Percentiles rank a stretch among this genome's conserved stretches.
phyloP scores from a whole-genome alignment of 1,284 basidiomycete species.

The Polyporus tsugae region DNA sequence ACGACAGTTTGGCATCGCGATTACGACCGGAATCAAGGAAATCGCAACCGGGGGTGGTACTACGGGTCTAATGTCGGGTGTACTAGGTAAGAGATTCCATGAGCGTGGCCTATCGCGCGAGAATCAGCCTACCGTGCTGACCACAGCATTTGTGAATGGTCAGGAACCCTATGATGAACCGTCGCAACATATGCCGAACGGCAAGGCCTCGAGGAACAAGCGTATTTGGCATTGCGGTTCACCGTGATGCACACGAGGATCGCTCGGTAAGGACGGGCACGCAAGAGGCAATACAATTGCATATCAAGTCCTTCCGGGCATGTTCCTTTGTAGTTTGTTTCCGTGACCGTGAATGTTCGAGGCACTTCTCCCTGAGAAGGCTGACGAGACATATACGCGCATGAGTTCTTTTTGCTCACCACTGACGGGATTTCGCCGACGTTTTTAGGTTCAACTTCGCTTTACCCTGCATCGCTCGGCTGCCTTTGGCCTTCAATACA shows the following conservation, averaged over 20 bases:
- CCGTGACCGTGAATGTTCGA: neutral
- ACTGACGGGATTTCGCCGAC: constrained; percentile 23
- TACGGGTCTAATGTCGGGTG: neutral
- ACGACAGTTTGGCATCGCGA: neutral
- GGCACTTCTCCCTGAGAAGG: neutral
- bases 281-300: neutral
- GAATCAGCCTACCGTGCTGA: neutral
- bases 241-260: neutral
- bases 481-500: neutral
- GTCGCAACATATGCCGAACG: neutral
- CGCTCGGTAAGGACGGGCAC: neutral
- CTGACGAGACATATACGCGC: neutral
- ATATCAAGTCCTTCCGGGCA: neutral
- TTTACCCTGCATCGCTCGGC: neutral
- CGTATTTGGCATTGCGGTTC: neutral
- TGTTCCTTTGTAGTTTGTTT: neutral
- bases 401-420: constrained; percentile 21
- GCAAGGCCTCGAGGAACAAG: constrained; percentile 1
- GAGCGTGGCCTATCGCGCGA: neutral
- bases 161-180: neutral
- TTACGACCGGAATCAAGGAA: neutral
- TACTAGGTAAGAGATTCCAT: neutral
- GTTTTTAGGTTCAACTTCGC: neutral
- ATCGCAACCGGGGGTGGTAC: neutral
- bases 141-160: neutral